Evolutionary conservation across 495 filamentous ascomycete species (phyloP), one percentile per base, ranked within the genome.

Genomic region (Talaromyces nanjingensis): DNA sequence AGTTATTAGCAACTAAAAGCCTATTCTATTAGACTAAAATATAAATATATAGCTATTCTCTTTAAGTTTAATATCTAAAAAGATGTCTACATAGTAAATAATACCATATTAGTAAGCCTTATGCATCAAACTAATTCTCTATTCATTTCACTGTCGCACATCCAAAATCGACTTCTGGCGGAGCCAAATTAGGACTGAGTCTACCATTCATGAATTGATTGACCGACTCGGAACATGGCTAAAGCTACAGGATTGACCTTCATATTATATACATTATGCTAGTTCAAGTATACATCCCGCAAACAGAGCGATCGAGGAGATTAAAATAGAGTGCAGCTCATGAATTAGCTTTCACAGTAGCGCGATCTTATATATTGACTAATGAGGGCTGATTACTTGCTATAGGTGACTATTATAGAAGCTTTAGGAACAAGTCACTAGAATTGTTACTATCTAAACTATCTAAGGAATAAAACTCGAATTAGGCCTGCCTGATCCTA

Each of bases 51-150:
- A 60, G 20, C 68, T 63, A 42, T 66, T 66, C 60, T 70, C 68
- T 54, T 64, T 60, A 12, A 68, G n/a, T 20, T 65, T 66, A 62
- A 70, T 67, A 22, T 65, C 66, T 25, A 68, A 37, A 55, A 54
- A 68, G 54, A 70, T 57, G 65, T 70, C 68, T n/a, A 63, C 64
- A 18, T 62, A 39, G 33, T 54, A 67, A 31, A 66, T 59, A 58
- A 47, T 59, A 47, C 67, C 59, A 61, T 65, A 65, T 60, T 37
- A n/a, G 53, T 56, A 37, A 25, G 63, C 63, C 42, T 65, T 60
- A 53, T 61, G 53, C 57, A 65, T 61, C 16, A 65, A 27, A 53
- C 57, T 65, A 4, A 56, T 12, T 20, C 25, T 56, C 20, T 18
- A 18, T 12, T 56, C 25, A 56, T 56, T 56, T 56, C 53, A 12